A percentile compares a stretch with the other conserved stretches of the same genome.
Evolutionary conservation across 805 yeast genomes (phyloP).

Genomic region (Kuraishia molischiana): DNA sequence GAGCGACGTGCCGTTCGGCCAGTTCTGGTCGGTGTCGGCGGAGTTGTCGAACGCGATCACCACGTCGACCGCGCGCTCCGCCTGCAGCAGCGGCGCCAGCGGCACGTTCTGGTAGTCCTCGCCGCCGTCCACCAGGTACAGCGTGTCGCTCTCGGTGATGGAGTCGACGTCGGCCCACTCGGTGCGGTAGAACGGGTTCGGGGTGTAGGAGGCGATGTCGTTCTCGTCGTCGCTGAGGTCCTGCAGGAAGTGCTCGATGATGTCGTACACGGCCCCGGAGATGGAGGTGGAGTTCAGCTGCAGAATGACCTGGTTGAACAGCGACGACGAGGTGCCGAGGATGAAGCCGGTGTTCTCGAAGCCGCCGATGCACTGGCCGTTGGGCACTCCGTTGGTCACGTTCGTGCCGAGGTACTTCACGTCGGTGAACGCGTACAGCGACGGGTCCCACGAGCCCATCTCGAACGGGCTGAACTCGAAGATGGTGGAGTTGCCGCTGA

Average conservation of each 20-base stretch:
- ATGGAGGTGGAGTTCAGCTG: slow-evolving; percentile 45
- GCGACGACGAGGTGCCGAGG: slow-evolving; percentile 74
- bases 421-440: slow-evolving; percentile 55
- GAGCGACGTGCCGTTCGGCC: slow-evolving; percentile 66
- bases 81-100: slow-evolving; percentile 51
- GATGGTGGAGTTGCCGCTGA: slow-evolving; percentile 59
- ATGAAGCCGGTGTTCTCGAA: slow-evolving; percentile 77
- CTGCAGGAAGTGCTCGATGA: slow-evolving; percentile 34
- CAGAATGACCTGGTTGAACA: slow-evolving; percentile 62
- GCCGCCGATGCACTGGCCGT: slow-evolving; percentile 47
- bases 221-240: slow-evolving; percentile 34
- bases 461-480: slow-evolving; percentile 59
- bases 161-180: slow-evolving; percentile 24
- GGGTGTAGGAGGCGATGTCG: slow-evolving; percentile 62
- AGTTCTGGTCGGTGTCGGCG: slow-evolving; percentile 46
- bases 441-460: slow-evolving; percentile 85
- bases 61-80: slow-evolving; percentile 50
- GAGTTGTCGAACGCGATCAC: slow-evolving; percentile 60
- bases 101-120: slow-evolving; percentile 71
- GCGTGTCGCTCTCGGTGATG: slow-evolving; percentile 28
- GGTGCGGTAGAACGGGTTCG: slow-evolving; percentile 58
- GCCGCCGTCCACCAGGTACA: slow-evolving; percentile 71
- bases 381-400: slow-evolving; percentile 50
- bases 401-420: slow-evolving; percentile 62
- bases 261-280: slow-evolving; percentile 32